Conservation (phyloP, 768 basidiomycete genomes). For the Pisolithus sp. region DNA sequence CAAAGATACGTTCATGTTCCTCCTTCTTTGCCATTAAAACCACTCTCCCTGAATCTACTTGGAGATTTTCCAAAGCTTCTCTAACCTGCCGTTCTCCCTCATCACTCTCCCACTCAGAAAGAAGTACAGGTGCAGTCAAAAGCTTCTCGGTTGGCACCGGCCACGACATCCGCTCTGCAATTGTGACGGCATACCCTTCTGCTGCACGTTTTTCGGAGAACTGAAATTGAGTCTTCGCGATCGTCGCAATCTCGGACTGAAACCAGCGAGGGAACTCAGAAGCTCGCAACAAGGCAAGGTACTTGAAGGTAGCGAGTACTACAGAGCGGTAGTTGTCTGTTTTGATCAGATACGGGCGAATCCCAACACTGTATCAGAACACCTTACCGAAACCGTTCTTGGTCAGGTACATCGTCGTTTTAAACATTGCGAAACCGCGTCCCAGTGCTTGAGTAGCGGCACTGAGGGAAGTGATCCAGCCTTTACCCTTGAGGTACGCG, state of each 20-base stretch:
- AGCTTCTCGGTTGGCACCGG: slow-evolving; percentile 76
- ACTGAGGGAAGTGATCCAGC: slow-evolving; percentile 75
- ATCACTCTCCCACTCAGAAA: slow-evolving; percentile 65
- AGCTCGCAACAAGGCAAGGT: slow-evolving; percentile 61
- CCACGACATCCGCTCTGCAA: slow-evolving; percentile 70
- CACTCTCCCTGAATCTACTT: slow-evolving; percentile 54
- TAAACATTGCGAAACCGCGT: slow-evolving; percentile 86
- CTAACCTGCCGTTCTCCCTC: slow-evolving; percentile 46
- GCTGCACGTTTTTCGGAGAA: slow-evolving; percentile 83
- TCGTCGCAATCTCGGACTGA: slow-evolving; percentile 67
- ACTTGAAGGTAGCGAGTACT: slow-evolving; percentile 69
- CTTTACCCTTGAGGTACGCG: slow-evolving; percentile 83
- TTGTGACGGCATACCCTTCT: slow-evolving; percentile 69
- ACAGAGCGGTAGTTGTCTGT: slow-evolving; percentile 73
- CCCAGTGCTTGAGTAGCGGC: slow-evolving; percentile 65
- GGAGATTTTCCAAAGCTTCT: slow-evolving; percentile 55
- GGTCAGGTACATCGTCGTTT: slow-evolving; percentile 75
- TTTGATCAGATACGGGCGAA: slow-evolving; percentile 1
- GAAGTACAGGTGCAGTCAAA: slow-evolving; percentile 63
- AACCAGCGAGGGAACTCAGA: slow-evolving; percentile 57
- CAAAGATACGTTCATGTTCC: slow-evolving; percentile 48
- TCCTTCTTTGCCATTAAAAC: slow-evolving; percentile 76
- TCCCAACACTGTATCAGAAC: neutral
- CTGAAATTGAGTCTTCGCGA: slow-evolving; percentile 72
- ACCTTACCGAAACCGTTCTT: slow-evolving; percentile 76